These are phyloP conservation scores for Dunaliella salina DNA, from an alignment of 163 green algal genomes.

Conservation along the genomic window DNA sequence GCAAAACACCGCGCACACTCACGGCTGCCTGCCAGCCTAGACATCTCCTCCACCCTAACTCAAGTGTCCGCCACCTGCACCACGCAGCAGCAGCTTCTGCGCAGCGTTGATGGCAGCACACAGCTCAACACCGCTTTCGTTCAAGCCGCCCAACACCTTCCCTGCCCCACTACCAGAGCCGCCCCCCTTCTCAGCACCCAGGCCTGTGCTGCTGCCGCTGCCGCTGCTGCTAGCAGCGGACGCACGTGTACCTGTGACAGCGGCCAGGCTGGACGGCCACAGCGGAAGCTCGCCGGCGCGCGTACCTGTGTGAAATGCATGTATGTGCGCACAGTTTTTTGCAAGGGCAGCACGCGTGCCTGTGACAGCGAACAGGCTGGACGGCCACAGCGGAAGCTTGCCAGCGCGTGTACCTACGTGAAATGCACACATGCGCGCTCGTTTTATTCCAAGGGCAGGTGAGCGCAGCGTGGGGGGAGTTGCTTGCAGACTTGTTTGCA, in stretches of 20 bases:
- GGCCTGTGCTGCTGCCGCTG: neutral
- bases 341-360: constrained; percentile 18
- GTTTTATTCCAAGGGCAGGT: neutral
- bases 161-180: too few species aligned
- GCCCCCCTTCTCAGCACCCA: neutral
- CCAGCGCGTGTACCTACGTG: neutral
- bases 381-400: constrained; percentile 54
- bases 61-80: too few species aligned
- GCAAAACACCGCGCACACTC: too few species aligned
- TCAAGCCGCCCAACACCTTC: constrained; percentile 1
- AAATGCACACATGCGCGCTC: too few species aligned
- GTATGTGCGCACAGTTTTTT: neutral
- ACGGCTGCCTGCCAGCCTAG: too few species aligned
- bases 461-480: too few species aligned
- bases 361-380: constrained; percentile 51
- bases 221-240: neutral
- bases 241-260: constrained; percentile 44
- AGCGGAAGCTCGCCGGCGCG: constrained; percentile 36
- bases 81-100: constrained; percentile 3
- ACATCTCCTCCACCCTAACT: too few species aligned
- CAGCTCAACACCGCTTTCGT: constrained; percentile 6
- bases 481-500: too few species aligned
- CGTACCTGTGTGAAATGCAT: too few species aligned
- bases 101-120: constrained; percentile 9
- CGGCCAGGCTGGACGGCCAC: constrained; percentile 53